Conservation (phyloP, 2,329 filamentous ascomycete genomes). For the Ampelomyces quisqualis region DNA sequence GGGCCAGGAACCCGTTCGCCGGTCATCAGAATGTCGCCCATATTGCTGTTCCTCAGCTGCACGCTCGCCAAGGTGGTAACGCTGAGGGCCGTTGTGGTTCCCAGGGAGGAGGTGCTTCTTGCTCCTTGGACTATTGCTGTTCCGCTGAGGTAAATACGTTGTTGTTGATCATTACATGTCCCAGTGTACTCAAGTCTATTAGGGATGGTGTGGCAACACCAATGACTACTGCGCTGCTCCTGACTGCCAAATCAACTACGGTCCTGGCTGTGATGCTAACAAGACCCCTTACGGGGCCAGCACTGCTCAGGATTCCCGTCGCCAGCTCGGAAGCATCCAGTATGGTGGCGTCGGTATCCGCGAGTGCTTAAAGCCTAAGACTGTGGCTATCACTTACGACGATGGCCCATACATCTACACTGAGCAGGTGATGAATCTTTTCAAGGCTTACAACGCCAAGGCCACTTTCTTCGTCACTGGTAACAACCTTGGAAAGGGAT, state of each 20-base stretch:
- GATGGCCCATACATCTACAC: conserved; percentile 67
- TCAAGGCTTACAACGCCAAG: conserved; percentile 60
- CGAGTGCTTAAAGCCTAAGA: conserved; percentile 54
- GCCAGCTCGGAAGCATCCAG: conserved; percentile 54
- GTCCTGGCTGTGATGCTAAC: conserved; percentile 62
- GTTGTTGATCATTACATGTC: not conserved
- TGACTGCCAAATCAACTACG: conserved; percentile 61
- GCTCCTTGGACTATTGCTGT: conserved; percentile 39
- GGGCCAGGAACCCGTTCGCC: conserved; percentile 32
- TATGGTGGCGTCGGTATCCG: conserved; percentile 62
- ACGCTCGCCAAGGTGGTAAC: conserved; percentile 31
- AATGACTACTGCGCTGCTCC: conserved; percentile 60
- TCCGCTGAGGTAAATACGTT: conserved; percentile 24
- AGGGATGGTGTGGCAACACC: conserved; percentile 56
- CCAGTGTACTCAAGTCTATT: not conserved
- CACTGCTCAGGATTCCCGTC: conserved; percentile 54
- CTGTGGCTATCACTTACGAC: conserved; percentile 67
- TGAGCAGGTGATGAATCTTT: conserved; percentile 59
- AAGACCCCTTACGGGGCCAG: conserved; percentile 54
- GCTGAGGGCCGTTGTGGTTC: conserved; percentile 34
- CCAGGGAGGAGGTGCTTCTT: conserved; percentile 21
- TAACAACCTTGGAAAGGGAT: conserved; percentile 57
- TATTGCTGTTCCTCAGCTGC: conserved; percentile 19
- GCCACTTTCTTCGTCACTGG: conserved; percentile 69
- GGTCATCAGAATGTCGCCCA: conserved; percentile 13